Conservation (phyloP, 1,284 basidiomycete genomes). For the Cutaneotrichosporon cavernicola region DNA sequence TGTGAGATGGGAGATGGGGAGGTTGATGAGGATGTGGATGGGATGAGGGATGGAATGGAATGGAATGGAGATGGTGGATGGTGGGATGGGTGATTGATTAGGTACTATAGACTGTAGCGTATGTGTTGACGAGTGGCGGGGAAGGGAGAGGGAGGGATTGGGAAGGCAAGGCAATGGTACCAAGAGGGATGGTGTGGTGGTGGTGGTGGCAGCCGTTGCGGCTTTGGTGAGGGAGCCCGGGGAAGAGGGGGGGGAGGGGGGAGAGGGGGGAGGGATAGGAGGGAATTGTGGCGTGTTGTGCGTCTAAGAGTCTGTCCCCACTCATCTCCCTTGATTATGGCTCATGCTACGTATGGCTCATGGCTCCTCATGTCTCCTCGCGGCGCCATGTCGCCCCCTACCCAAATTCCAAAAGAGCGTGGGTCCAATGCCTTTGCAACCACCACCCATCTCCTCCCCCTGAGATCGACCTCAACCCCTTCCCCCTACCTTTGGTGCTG, state of each 20-base stretch:
- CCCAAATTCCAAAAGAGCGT: too few relatives aligned
- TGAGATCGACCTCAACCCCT: too few relatives aligned
- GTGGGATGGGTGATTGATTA: conserved; percentile 11
- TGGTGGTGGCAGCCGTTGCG: not conserved
- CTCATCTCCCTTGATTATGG: not conserved
- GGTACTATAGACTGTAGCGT: not conserved
- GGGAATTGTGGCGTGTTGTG: not conserved
- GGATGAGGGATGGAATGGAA: conserved; percentile 6
- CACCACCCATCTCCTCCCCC: too few relatives aligned
- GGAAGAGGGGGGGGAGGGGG: too few relatives aligned
- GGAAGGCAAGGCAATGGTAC: not conserved
- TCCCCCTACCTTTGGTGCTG: not conserved
- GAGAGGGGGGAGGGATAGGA: not conserved
- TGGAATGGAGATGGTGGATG: conserved; percentile 10
- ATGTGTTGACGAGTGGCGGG: conserved; percentile 6
- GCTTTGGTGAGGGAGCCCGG: not conserved
- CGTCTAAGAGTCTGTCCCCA: not conserved
- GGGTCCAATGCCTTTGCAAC: too few relatives aligned
- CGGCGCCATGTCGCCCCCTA: too few relatives aligned
- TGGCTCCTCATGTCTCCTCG: too few relatives aligned
- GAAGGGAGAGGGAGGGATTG: not conserved
- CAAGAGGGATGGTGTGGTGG: not conserved
- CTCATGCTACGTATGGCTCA: not conserved
- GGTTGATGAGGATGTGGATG: not conserved
- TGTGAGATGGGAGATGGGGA: conserved; percentile 1